phyloP scores from a whole-genome alignment of 345 rosid genomes.

The Corchorus capsularis region DNA sequence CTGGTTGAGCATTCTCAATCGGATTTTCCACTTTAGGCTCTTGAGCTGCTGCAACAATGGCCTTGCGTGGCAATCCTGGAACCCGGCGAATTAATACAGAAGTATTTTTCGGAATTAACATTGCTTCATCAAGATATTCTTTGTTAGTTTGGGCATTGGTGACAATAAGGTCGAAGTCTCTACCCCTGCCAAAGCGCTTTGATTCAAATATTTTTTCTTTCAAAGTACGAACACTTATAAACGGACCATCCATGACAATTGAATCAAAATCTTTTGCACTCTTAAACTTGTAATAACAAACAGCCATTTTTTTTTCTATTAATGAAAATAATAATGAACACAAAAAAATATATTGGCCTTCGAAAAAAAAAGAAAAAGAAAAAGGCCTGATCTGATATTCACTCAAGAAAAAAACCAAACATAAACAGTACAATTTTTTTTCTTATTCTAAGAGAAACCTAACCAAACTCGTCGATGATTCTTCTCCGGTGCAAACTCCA shows the following conservation, averaged over 20 bases:
- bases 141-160: conserved; percentile 98
- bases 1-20: too few species aligned
- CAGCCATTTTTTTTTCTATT: conserved; percentile 63
- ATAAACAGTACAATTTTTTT: conserved; percentile 26
- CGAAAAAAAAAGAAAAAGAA: conserved; percentile 14
- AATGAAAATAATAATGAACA: conserved; percentile 22
- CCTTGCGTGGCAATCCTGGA: conserved; percentile 97
- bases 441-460: conserved; percentile 16
- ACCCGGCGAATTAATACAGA: conserved; percentile 97
- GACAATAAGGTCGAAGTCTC: conserved; percentile 95
- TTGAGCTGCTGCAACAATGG: conserved; percentile 72
- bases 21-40: too few species aligned
- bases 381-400: conserved; percentile 54
- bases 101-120: conserved; percentile 95
- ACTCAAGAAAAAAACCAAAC: conserved; percentile 28
- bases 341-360: conserved; percentile 7
- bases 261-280: conserved; percentile 99
- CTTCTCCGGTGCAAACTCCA: conserved; percentile 14
- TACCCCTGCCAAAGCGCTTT: conserved; percentile 99
- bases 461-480: conserved; percentile 25
- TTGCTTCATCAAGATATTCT: conserved; percentile 96
- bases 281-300: conserved; percentile 99
- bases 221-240: conserved; percentile 93
- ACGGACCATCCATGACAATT: conserved; percentile 91
- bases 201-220: conserved; percentile 99